Evolutionary conservation across 1,284 basidiomycete species (phyloP).

Genomic region (Rugosomyces carneus): DNA sequence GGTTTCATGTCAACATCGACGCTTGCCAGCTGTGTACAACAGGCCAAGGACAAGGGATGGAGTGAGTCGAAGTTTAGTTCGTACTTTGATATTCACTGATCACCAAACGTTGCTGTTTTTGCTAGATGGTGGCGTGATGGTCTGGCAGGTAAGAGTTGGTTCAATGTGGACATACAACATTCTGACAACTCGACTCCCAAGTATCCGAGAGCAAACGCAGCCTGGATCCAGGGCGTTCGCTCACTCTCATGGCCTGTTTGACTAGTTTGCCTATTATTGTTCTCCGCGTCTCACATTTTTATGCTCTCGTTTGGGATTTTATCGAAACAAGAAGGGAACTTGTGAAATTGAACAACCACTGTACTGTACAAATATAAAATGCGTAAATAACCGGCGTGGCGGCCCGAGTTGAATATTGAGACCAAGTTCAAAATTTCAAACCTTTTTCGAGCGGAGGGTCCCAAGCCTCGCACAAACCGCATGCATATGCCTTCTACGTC

Average conservation of each 20-base stretch:
- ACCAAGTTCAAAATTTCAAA: too few species aligned
- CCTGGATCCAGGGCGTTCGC: constrained; percentile 46
- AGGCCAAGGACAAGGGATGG: constrained; percentile 51
- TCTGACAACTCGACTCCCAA: constrained; percentile 10
- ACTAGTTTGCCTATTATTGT: not conserved
- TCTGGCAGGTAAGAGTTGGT: constrained; percentile 11
- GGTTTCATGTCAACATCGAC: constrained; percentile 47
- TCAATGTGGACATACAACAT: not conserved
- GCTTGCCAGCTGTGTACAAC: constrained; percentile 44
- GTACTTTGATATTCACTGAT: not conserved
- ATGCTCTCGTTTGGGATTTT: not conserved
- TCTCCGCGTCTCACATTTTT: too few species aligned
- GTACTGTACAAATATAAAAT: not conserved
- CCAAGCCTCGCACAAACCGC: too few species aligned
- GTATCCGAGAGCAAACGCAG: constrained; percentile 36
- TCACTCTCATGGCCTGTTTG: constrained; percentile 30
- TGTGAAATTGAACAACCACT: not conserved
- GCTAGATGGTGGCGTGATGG: constrained; percentile 40
- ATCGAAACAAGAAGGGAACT: too few species aligned
- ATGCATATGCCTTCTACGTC: constrained; percentile 7
- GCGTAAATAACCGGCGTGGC: not conserved
- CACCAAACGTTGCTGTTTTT: constrained; percentile 1
- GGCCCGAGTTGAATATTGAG: not conserved
- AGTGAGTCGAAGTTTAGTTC: constrained; percentile 25
- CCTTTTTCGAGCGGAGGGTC: not conserved